A percentile compares a stretch with the other conserved stretches of the same genome.
Evolutionary conservation across 805 yeast genomes (phyloP).

Genomic region (Ogataea siamensis): DNA sequence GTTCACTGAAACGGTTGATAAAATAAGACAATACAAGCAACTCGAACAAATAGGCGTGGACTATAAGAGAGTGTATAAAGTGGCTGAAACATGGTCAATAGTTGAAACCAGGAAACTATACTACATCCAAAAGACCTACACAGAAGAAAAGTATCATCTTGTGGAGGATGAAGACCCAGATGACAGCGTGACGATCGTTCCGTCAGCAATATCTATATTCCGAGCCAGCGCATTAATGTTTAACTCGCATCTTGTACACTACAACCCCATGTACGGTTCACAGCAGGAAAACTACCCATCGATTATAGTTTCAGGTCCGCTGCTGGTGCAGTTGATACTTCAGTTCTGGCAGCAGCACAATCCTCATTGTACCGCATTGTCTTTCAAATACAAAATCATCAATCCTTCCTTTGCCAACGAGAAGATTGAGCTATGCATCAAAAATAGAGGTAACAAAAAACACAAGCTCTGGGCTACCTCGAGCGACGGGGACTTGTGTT

Average conservation of each 20-base stretch:
- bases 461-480: slow-evolving; percentile 32
- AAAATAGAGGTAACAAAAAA: slow-evolving; percentile 2
- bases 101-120: slow-evolving; percentile 60
- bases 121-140: slow-evolving; percentile 49
- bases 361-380: slow-evolving; percentile 9
- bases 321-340: slow-evolving; percentile 59
- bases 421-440: slow-evolving; percentile 29
- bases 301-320: slow-evolving; percentile 78
- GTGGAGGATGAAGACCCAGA: slow-evolving; percentile 19
- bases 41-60: slow-evolving; percentile 48
- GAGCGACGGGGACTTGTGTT: slow-evolving; percentile 12
- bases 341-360: slow-evolving; percentile 38
- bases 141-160: slow-evolving; percentile 2
- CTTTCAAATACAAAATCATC: slow-evolving; percentile 47
- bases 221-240: slow-evolving; percentile 74
- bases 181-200: slow-evolving; percentile 31
- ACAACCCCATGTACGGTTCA: slow-evolving; percentile 54
- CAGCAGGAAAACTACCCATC: slow-evolving; percentile 57
- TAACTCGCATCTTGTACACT: slow-evolving; percentile 85
- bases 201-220: slow-evolving; percentile 46
- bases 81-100: slow-evolving; percentile 26
- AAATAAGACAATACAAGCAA: slow-evolving; percentile 35
- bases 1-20: slow-evolving; percentile 54
- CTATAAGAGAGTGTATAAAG: slow-evolving; percentile 47
- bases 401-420: slow-evolving; percentile 49